These are phyloP conservation scores for Venturia oleaginea DNA, from an alignment of 2,329 filamentous ascomycete species.

Conservation along the genomic window DNA sequence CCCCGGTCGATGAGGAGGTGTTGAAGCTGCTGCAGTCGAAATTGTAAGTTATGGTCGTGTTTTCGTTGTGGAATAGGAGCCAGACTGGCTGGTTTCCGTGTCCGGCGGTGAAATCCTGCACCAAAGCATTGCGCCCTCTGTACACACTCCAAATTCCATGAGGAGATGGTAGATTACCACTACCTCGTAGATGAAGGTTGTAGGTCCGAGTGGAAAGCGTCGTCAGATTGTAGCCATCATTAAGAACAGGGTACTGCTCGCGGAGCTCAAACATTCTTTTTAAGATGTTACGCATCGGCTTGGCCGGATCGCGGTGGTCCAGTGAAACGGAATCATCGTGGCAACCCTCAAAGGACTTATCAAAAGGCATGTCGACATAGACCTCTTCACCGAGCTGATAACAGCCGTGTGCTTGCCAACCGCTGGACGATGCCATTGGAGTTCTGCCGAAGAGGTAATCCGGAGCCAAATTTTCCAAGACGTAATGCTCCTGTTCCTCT, in stretches of 20 bases:
- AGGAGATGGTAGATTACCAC: slow-evolving; percentile 19
- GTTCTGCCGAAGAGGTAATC: slow-evolving; percentile 61
- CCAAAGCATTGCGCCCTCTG: slow-evolving; percentile 38
- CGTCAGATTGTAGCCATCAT: slow-evolving; percentile 48
- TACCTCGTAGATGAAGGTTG: slow-evolving; percentile 20
- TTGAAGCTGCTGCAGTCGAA: slow-evolving; percentile 42
- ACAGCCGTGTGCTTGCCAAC: slow-evolving; percentile 58
- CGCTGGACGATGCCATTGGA: slow-evolving; percentile 51
- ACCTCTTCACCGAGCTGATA: slow-evolving; percentile 48
- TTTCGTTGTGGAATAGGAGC: slow-evolving; percentile 44
- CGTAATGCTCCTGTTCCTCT: slow-evolving; percentile 58
- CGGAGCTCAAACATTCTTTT: slow-evolving; percentile 55
- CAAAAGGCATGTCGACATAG: slow-evolving; percentile 50
- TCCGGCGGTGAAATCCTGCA: slow-evolving; percentile 42
- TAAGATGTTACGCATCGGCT: slow-evolving; percentile 51
- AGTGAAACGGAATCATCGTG: slow-evolving; percentile 47
- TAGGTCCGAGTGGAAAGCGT: slow-evolving; percentile 48
- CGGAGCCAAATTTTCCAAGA: slow-evolving; percentile 53
- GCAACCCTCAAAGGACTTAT: slow-evolving; percentile 46
- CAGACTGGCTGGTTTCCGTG: slow-evolving; percentile 38
- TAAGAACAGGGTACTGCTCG: slow-evolving; percentile 47
- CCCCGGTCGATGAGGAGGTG: slow-evolving; percentile 21
- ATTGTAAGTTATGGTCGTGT: slow-evolving; percentile 41
- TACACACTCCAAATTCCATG: slow-evolving; percentile 48
- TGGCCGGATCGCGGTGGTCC: slow-evolving; percentile 54